These are phyloP conservation scores for Angomonas deanei DNA, from an alignment of 208 protist genomes.

Conservation along the genomic window DNA sequence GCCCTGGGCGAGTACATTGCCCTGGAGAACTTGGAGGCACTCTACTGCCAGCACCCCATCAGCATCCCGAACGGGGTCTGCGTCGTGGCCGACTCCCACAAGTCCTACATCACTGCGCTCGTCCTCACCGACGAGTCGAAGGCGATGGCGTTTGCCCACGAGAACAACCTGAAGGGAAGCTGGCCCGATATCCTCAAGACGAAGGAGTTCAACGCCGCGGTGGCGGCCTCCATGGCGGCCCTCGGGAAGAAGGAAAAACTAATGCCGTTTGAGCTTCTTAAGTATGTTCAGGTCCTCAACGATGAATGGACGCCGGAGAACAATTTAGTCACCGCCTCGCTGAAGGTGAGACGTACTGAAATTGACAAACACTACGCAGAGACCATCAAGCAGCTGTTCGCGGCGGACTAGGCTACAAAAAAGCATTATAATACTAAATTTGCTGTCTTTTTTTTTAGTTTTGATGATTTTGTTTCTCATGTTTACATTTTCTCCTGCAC, in stretches of 20 bases:
- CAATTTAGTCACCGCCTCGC: conserved; percentile 63
- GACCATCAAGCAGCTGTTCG: conserved; percentile 61
- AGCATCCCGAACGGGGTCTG: conserved; percentile 55
- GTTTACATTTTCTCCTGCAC: conserved; percentile 4
- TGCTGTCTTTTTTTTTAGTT: conserved; percentile 1
- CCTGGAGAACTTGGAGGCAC: conserved; percentile 65
- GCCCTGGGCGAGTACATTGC: conserved; percentile 87
- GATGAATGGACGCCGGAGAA: conserved; percentile 89
- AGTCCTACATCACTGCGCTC: conserved; percentile 53
- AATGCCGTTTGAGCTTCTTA: conserved; percentile 68
- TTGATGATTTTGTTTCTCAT: not conserved
- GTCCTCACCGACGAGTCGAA: conserved; percentile 61
- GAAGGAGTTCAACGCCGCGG: conserved; percentile 25
- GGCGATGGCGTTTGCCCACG: conserved; percentile 36
- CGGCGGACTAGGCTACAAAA: not conserved
- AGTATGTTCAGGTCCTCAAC: conserved; percentile 38
- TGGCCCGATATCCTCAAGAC: conserved; percentile 36
- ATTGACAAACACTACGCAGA: conserved; percentile 61
- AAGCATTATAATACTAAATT: not conserved
- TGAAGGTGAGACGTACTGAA: conserved; percentile 62
- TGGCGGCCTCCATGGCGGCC: conserved; percentile 21
- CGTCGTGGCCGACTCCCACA: conserved; percentile 52
- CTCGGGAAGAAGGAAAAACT: conserved; percentile 36
- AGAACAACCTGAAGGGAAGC: conserved; percentile 19
- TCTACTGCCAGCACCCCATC: conserved; percentile 57